Evolutionary conservation across 768 basidiomycete species (phyloP), one percentile per base, ranked within the genome.

Genomic region (Suillus hirtellus): DNA sequence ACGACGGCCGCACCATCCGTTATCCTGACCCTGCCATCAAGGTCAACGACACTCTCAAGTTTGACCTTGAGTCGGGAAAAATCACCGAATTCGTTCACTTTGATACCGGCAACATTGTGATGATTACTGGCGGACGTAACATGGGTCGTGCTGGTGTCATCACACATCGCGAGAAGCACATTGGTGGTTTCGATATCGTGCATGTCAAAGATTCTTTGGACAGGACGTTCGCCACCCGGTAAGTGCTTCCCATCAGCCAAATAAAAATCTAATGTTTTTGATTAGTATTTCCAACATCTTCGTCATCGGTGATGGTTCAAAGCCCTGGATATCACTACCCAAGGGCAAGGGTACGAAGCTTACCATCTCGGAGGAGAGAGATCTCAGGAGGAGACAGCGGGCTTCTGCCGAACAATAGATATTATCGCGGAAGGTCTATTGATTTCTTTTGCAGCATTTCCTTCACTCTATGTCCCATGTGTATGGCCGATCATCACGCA

Each of bases 1-100:
- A 99, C 82, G 97, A 99, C 74, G 97, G 97, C 60, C 95, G 97
- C 77, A 99, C 97, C 68, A 99, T 99, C 82, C 96, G 97, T 67
- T 99, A 98, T 83, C 96, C 97, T 70, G 97, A 99, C 79, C 97
- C 97, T 37, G 77, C 80, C 70, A 95, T 99, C 87, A 87, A 84
- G 73, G 94, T 93, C 78, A 96, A 99, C 85, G 97, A 99, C 82
- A 95, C 95, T 60, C 88, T 99, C 79, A 97, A 94, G 80, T 99
- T 91, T 76, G 97, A 99, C 80, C 82, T 99, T 66, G 92, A 94
- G 77, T 90, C 94, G 79, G 85, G 86, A 80, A 97, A 98, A 84
- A 95, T 99, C 76, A 85, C 79, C 61, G 92, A 96, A 73, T 93
- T 86, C 74, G 89, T 96, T 77, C 92, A 94, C 79, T 99, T 99